Base-by-base conservation (phyloP, 2,329 filamentous ascomycete species). In the Colletotrichum liriopes region DNA sequence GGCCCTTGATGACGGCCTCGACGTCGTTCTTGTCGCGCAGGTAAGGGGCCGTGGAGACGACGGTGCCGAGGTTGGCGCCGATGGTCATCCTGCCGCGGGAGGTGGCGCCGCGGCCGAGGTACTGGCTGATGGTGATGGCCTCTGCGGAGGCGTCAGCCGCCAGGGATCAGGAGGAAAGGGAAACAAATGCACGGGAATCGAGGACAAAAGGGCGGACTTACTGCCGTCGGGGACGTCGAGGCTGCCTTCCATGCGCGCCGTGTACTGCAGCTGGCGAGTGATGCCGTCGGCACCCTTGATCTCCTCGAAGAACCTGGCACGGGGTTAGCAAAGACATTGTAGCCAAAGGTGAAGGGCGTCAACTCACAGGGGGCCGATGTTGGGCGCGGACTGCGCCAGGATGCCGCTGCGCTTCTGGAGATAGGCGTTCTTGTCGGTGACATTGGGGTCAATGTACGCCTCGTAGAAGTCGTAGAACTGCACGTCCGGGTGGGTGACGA, bases 401-500 rank as follows among this genome's bases (percentile, higher is more conserved):
- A 92, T 90, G 35, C 91, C 91, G 37, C 85, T 86, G 67, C 89
- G 86, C 68, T 82, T 79, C 68, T 81, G 83, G 32, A 89, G 81
- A 70, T 89, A 89, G 45, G 77, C 73, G 32, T 78, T 74, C 66
- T 79, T 79, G 76, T 89, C 87, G 2, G 80, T 78, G 3, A 73
- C 75, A 72, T 83, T 86, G 2, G 86, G 86, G 58, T 80, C 81
- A 75, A 87, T 80, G 74, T 86, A 93, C 2, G 91, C 91, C 66
- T 82, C 84, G 77, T 91, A 92, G 77, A 92, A 93, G 82, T 93
- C 88, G 77, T 93, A 93, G 80, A 89, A 89, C 11, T 81, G 79
- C 5, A 86, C 84, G 51, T 82, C 77, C 9, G 84, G 83, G 66
- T 86, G 84, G 60, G 81, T 77, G 75, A 86, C 76, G 63, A 84